Conservation (phyloP, 2,329 filamentous ascomycete genomes). For the Aspergillus pseudoglaucus region DNA sequence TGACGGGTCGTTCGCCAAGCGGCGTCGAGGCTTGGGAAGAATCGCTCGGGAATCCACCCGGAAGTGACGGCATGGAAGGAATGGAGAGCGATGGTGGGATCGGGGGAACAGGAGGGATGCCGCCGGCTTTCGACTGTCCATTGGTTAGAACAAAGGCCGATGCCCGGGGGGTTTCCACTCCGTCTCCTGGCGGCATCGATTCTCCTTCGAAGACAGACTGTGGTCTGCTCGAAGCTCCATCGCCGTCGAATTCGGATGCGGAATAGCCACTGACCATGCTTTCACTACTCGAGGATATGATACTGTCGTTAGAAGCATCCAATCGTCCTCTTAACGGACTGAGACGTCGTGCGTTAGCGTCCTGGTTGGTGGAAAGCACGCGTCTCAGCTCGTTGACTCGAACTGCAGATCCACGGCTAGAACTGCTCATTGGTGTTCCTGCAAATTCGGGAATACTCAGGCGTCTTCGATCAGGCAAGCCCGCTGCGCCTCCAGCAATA, state of each 20-base stretch:
- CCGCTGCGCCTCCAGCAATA: conserved; percentile 5
- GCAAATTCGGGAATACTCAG: conserved; percentile 33
- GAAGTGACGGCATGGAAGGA: conserved; percentile 14
- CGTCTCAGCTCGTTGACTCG: conserved; percentile 44
- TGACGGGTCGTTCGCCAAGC: conserved; percentile 25
- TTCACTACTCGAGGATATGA: conserved; percentile 37
- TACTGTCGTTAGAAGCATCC: conserved; percentile 26
- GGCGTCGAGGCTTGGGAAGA: conserved; percentile 24
- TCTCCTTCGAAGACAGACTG: conserved; percentile 20
- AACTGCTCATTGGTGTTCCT: conserved; percentile 27
- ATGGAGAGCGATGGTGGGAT: conserved; percentile 37
- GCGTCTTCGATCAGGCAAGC: conserved; percentile 26
- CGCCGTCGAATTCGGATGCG: conserved; percentile 27
- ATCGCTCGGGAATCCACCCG: conserved; percentile 37
- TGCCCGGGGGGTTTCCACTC: conserved; percentile 28
- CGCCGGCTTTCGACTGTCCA: conserved; percentile 14
- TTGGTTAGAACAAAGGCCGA: conserved; percentile 14
- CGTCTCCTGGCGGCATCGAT: conserved; percentile 17
- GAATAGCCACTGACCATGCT: conserved; percentile 40
- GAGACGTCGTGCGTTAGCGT: conserved; percentile 28
- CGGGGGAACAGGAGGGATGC: conserved; percentile 42
- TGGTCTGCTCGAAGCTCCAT: conserved; percentile 21
- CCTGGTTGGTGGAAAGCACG: conserved; percentile 38
- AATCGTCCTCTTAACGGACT: conserved; percentile 39
- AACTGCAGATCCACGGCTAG: conserved; percentile 40